Base-by-base conservation (phyloP, 2,329 filamentous ascomycete genomes). In the Verticillium tricorpus region DNA sequence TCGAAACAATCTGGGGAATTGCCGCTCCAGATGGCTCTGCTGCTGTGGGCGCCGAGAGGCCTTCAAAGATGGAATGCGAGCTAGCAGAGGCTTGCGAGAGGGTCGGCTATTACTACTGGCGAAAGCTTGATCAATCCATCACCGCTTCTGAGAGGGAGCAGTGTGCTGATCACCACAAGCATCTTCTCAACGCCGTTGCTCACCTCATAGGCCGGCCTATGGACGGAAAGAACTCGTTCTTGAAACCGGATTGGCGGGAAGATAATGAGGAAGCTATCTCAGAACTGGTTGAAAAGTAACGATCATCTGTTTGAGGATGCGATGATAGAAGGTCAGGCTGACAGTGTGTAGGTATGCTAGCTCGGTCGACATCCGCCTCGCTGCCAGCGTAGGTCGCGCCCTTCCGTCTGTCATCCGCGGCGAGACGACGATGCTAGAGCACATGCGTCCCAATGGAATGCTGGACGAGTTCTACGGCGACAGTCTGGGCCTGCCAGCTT, bases 381-480 rank as follows among this genome's bases (percentile, higher is more conserved):
- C 14, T 17, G 17, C 37, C 2, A 40, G 37, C 37, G 37, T 40
- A 2, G 37, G 37, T 17, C 14, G 17, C 14, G 37, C 37, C 17
- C 37, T 80, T 17, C 65, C 72, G 2, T 63, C 68, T 15, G 69
- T 74, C 1, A 66, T 81, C 12, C 67, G 69, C 1, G 74, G 72
- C 3, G 67, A 73, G 40, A 70, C 62, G 6, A 74, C 67, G 3
- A 72, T 77, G 60, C 68, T 79, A 8, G 77, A 79, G 60, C 68
- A 73, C 56, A 63, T 80, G 58, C 69, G 67, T 35, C 65, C 71
- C 34, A 68, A 78, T 17, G 68, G 72, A 5, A 64, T 77, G 50
- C 65, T 80, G 4, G 66, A 72, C 11, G 57, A 67, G 3, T 73
- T 75, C 57, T 79, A 80, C 61, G 62, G 28, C 56, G 63, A 68